Evolutionary conservation across 108 stramenopile species (phyloP), one percentile per base, ranked within the genome.

Genomic region (Cyclotella baltica): DNA sequence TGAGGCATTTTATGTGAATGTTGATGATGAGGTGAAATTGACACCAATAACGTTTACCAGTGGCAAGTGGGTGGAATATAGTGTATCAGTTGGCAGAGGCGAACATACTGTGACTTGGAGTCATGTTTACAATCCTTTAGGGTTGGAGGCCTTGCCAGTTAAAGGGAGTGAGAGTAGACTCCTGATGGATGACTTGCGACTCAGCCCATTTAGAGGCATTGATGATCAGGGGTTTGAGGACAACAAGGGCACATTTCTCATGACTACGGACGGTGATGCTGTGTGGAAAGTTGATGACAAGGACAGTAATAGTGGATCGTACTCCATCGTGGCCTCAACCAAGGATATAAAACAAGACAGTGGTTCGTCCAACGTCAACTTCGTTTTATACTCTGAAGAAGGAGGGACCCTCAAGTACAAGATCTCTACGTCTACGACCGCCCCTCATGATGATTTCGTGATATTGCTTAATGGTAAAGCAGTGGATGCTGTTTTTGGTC

Each of bases 401-500:
- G 81, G 81, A 6, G 75, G 75, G 34, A 62, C 25, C 11, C 34
- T 83, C 6, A 76, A 66, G 20, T 83, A 83, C 58, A 43, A 71
- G 13, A 25, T 83, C 13, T 62, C 37, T 10, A 66, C 75, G 5
- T 76, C 75, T 38, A 83, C 81, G 6, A 71, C 75, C 15, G 81
- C 55, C n/a, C 81, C 81, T 9, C 35, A 58, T 36, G 81, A 83
- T 68, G 81, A 83, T 53, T 67, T 83, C 67, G 69, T 63, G 34
- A 68, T 83, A 27, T 50, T 76, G n/a, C 43, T 83, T 22, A 76
- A 76, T 56, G 69, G 63, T 2, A 55, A 15, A 23, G 16, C 47
- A 31, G 31, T 40, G 0, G 63, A 71, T 20, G 70, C 71, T 8
- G 55, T 72, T 15, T 83, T 83, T 62, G 81, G 81, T 31, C 51